Percentiles rank a stretch among this genome's conserved stretches.
These are phyloP conservation scores for Lecanosticta acicola DNA, from an alignment of 2,329 filamentous ascomycete species.

Conservation along the genomic window DNA sequence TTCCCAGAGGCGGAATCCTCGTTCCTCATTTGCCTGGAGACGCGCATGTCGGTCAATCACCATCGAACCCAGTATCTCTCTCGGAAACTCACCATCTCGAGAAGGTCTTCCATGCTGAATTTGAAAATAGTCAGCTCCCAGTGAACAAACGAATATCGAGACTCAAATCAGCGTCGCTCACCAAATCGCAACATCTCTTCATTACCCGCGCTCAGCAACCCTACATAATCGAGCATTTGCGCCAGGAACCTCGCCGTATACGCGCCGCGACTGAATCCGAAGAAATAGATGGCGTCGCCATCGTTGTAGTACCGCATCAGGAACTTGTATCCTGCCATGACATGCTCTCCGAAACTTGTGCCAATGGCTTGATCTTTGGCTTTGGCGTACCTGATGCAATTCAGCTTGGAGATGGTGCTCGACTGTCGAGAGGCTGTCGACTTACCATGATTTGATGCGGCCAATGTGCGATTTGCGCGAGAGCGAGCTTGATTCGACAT, in stretches of 20 bases:
- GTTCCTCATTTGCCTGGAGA: slow-evolving; percentile 52
- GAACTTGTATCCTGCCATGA: slow-evolving; percentile 70
- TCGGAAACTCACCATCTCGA: slow-evolving; percentile 49
- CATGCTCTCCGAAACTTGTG: slow-evolving; percentile 74
- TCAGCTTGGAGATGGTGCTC: background rate
- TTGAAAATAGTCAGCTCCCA: background rate
- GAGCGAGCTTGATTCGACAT: slow-evolving; percentile 57
- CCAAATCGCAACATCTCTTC: slow-evolving; percentile 74
- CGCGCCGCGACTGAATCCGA: slow-evolving; percentile 32
- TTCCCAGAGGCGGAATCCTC: slow-evolving; percentile 40
- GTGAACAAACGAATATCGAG: no score
- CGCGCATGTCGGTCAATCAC: no score
- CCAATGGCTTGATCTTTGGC: slow-evolving; percentile 76
- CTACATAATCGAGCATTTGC: slow-evolving; percentile 64
- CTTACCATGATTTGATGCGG: slow-evolving; percentile 59
- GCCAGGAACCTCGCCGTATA: slow-evolving; percentile 49
- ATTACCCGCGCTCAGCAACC: slow-evolving; percentile 72
- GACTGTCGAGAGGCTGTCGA: background rate
- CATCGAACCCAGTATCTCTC: background rate
- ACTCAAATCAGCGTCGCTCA: no score
- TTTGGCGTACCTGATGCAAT: slow-evolving; percentile 51
- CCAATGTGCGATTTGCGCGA: slow-evolving; percentile 52
- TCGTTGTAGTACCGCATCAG: slow-evolving; percentile 29
- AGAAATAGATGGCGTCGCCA: slow-evolving; percentile 33
- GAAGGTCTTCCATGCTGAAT: slow-evolving; percentile 68